Percentiles rank a stretch among this genome's conserved stretches.
Evolutionary conservation across 1,284 basidiomycete species (phyloP).

Genomic region (Inonotus obliquus): DNA sequence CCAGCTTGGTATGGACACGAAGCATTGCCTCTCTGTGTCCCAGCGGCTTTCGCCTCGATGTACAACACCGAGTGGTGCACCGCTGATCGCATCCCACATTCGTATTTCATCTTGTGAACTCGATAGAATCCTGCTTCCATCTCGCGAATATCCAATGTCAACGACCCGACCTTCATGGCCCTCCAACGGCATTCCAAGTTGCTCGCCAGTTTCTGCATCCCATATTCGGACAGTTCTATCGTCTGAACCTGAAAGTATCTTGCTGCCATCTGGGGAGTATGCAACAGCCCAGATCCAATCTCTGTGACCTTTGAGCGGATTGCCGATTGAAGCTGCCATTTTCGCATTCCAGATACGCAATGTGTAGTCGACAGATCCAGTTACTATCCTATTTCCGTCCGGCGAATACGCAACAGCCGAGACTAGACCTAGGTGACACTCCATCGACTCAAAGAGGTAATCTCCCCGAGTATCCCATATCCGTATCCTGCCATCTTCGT

Average conservation of each 20-base stretch:
- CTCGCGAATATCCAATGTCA: neutral
- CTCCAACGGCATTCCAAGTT: neutral
- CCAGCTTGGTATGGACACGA: neutral
- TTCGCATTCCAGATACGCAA: neutral
- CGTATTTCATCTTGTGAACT: neutral
- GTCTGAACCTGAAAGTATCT: neutral
- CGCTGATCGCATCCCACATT: slow-evolving; percentile 1
- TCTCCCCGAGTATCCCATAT: neutral
- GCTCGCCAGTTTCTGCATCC: neutral
- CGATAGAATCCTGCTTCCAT: neutral
- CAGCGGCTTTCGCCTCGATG: neutral
- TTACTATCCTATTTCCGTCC: neutral
- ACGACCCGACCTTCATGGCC: neutral
- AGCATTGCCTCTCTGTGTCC: neutral
- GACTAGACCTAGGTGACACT: neutral
- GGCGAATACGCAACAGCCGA: neutral
- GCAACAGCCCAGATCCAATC: neutral
- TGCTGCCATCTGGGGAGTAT: neutral
- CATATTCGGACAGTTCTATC: neutral
- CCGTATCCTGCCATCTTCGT: neutral
- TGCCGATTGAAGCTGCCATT: neutral
- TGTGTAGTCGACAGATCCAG: neutral
- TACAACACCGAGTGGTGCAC: neutral
- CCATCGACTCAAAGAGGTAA: neutral
- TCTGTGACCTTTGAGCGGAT: neutral